These are phyloP conservation scores for Beauveria brongniartii DNA, from an alignment of 2,329 filamentous ascomycete genomes.

Conservation along the genomic window DNA sequence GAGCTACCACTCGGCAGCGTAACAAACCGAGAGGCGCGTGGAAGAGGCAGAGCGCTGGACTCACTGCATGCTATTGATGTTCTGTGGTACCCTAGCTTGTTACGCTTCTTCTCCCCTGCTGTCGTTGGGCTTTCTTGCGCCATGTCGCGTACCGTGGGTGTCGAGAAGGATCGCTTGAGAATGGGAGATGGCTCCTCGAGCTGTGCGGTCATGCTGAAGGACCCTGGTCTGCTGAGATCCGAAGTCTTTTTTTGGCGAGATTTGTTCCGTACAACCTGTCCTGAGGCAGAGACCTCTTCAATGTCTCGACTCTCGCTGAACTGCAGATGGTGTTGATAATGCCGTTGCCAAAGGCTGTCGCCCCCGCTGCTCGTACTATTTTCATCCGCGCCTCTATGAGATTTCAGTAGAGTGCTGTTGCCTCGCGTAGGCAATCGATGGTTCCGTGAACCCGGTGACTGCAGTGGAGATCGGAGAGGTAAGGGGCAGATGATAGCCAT, in stretches of 20 bases:
- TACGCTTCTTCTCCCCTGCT: conserved; percentile 48
- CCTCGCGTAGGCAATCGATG: background rate
- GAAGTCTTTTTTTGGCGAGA: background rate
- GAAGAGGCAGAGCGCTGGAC: conserved; percentile 26
- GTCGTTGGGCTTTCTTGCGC: conserved; percentile 18
- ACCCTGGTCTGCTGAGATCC: background rate
- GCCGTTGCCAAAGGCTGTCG: background rate
- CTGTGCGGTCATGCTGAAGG: background rate
- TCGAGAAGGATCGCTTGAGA: conserved; percentile 7
- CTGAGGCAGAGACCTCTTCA: background rate
- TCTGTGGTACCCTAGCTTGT: conserved; percentile 84
- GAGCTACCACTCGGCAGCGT: background rate
- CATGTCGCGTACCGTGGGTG: conserved; percentile 5
- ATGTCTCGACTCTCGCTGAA: background rate
- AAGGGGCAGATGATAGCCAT: background rate
- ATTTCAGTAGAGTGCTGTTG: background rate
- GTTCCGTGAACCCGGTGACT: background rate
- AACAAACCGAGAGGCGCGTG: background rate
- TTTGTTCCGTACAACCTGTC: background rate
- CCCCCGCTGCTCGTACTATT: background rate
- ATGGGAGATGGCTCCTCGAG: background rate
- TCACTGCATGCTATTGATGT: conserved; percentile 86
- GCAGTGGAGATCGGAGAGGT: background rate
- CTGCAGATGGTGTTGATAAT: background rate
- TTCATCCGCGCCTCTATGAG: background rate